phyloP scores from a whole-genome alignment of 2,329 filamentous ascomycete species.

The Diplodia seriata region DNA sequence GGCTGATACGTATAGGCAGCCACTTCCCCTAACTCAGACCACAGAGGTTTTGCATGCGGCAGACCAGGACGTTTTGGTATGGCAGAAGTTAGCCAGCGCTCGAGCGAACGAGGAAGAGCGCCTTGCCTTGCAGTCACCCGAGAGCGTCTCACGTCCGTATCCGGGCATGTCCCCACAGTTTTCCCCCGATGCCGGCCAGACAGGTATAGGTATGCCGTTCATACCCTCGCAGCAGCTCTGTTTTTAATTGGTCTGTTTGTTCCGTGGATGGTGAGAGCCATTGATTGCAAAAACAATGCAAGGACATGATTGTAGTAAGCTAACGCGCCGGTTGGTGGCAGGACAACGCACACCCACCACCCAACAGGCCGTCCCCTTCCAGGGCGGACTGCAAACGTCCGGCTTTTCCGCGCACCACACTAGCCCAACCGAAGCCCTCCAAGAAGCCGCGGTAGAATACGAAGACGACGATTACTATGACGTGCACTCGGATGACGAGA shows the following conservation, averaged over 20 bases:
- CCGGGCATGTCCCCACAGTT: constrained; percentile 8
- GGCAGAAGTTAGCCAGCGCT: constrained; percentile 28
- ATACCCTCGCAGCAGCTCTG: constrained; percentile 28
- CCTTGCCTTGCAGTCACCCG: constrained; percentile 13
- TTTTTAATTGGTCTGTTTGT: constrained; percentile 29
- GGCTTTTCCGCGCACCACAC: constrained; percentile 32
- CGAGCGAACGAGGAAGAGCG: constrained; percentile 21
- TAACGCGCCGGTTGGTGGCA: constrained; percentile 1
- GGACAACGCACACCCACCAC: constrained; percentile 1
- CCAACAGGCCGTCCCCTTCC: constrained; percentile 14
- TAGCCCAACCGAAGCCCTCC: constrained; percentile 42
- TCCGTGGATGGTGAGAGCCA: constrained; percentile 27
- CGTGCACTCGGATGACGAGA: constrained; percentile 57
- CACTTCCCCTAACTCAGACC: constrained; percentile 24
- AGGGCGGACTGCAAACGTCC: constrained; percentile 13
- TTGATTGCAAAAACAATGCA: constrained; percentile 17
- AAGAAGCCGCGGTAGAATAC: constrained; percentile 51
- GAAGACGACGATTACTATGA: constrained; percentile 60
- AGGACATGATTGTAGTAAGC: neutral
- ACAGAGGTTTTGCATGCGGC: constrained; percentile 24
- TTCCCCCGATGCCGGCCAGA: constrained; percentile 16
- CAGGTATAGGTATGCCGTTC: constrained; percentile 30
- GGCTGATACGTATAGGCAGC: constrained; percentile 30
- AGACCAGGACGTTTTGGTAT: constrained; percentile 33
- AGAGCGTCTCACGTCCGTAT: neutral